Evolutionary conservation across 2,329 filamentous ascomycete species (phyloP), one percentile per base, ranked within the genome.

Genomic region (Colletotrichum liaoningense): DNA sequence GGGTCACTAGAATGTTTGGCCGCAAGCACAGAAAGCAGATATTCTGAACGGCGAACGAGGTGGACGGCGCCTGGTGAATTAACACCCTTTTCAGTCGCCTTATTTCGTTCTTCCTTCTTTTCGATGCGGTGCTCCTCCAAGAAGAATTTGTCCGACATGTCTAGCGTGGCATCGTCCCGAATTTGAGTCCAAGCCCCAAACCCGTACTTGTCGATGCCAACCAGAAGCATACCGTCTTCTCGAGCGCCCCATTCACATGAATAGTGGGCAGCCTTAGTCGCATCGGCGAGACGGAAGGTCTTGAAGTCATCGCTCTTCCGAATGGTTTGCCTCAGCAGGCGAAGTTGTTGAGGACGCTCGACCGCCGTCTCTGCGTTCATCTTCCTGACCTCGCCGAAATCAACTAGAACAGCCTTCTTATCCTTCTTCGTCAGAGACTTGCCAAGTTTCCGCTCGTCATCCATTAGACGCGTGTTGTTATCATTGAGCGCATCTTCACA

Each of bases 51-150:
- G 60, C 97, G 94, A 67, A 98, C 96, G 57, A 99, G 91, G 81
- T 99, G 97, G 33, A 99, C 97, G 26, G 97, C 96, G n/a, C 97
- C 97, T 4, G 97, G 97, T 3, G 96, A 97, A 79, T 97, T 97
- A 46, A 94, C 94, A 74, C 93, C 92, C 78, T 94, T 95, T 69
- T 93, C 93, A 22, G 94, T 93, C 19, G 86, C 90, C 79, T 95
- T 94, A 79, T 88, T 93, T 46, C 97, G 93, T 82, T 98, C 95
- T 79, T 97, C 95, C 81, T 98, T 98, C 85, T 97, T 97, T 82
- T 97, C 97, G 22, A 98, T 96, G n/a, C 96, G 93, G 81, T 98
- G 95, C 82, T 99, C 97, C 81, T 99, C 97, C 1, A 99, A 86
- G 85, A 97, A 99, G 81, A 98, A 94, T 80, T 98, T 98, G 78